These are phyloP conservation scores for Tulasnella sp. DNA, from an alignment of 768 basidiomycete genomes.

Conservation along the genomic window DNA sequence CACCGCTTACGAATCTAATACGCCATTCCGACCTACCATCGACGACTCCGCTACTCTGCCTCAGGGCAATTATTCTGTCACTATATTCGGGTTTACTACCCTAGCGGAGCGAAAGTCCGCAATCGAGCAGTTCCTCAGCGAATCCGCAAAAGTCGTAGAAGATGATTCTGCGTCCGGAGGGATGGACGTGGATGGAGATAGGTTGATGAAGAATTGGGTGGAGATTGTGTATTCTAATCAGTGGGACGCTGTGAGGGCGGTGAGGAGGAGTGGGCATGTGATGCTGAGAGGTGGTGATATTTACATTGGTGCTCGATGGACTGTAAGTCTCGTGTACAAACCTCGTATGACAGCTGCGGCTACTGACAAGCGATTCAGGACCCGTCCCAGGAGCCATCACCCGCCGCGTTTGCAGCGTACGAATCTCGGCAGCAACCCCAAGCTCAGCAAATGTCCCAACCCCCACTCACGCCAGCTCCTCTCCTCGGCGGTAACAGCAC, in stretches of 20 bases:
- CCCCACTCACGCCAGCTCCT: background rate
- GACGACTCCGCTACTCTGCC: background rate
- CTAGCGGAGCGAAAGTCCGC: background rate
- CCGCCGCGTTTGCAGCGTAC: background rate
- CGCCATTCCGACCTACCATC: background rate
- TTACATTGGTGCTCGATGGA: background rate
- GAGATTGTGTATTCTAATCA: conserved; percentile 13
- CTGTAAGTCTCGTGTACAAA: background rate
- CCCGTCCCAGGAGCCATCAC: background rate
- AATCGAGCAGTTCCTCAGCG: conserved; percentile 3
- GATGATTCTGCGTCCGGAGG: background rate
- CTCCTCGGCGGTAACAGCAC: background rate
- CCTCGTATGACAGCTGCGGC: background rate
- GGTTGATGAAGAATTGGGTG: conserved; percentile 4
- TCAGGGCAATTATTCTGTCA: background rate
- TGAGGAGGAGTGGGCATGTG: conserved; percentile 10
- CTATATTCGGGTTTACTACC: background rate
- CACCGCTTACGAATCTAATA: conserved; percentile 9
- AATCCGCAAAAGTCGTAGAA: background rate
- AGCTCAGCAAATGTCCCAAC: background rate
- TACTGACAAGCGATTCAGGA: background rate
- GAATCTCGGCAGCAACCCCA: background rate
- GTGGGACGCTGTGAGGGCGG: conserved; percentile 1
- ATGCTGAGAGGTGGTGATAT: background rate
- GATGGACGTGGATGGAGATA: background rate